Evolutionary conservation across 2,329 filamentous ascomycete genomes (phyloP), one percentile per base, ranked within the genome.

Genomic region (Ophiostoma tasmaniense): DNA sequence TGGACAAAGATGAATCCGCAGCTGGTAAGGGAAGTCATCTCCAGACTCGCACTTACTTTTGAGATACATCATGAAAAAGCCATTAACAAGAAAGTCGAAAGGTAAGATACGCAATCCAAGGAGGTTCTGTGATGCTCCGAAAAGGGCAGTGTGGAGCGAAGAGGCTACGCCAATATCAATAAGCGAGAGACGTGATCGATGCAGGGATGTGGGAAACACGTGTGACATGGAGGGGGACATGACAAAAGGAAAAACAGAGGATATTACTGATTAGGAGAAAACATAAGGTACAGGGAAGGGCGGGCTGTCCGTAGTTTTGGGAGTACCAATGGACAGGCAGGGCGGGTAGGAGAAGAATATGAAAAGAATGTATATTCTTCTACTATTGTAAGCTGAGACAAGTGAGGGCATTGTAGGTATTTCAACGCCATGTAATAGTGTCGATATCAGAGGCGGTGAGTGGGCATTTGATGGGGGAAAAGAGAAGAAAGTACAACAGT

Each of bases 81-180:
- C 42, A 20, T 2, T 20, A 45, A 28, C 50, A 25, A 55, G n/a
- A 55, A 14, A 25, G 10, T 8, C n/a, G 7, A 11, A 11, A 25
- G 3, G 4, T 25, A 55, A 25, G n/a, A 55, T 4, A n/a, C 3
- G 50, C n/a, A 10, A 55, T 55, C n/a, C 4, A 28, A 55, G n/a
- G 17, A 17, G 50, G 10, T 55, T 25, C 10, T 55, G 3, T 25
- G 50, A 55, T 25, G 6, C 55, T 69, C 68, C 64, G 3, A 55
- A 69, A 69, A 45, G 35, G 68, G 64, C 28, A 69, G 64, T 69
- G 64, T 69, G 68, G 68, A 69, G 64, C 68, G 64, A 69, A 52
- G 13, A 64, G 64, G 64, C 64, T 50, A 65, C 62, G 42, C 50
- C 37, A 50, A 30, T 22, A 61, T 17, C 25, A 61, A 30, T 61